Conservation (phyloP, 441 rosid species). For the Euphorbia celastroides region DNA sequence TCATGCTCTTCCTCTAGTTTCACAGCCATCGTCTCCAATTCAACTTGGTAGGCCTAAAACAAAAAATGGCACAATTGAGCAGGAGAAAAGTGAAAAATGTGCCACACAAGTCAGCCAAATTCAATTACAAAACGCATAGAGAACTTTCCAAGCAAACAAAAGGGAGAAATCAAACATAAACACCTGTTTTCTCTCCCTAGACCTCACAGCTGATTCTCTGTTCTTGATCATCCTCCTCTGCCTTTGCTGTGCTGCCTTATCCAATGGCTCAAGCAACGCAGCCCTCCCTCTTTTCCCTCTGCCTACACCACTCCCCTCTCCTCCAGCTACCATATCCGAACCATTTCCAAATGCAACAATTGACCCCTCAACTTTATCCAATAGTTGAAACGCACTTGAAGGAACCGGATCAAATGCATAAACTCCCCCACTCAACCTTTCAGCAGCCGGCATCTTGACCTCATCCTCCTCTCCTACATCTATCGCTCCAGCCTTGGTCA, state of each 20-base stretch:
- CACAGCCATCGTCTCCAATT: conserved; percentile 65
- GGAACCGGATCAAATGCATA: conserved; percentile 40
- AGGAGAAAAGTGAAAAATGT: neutral
- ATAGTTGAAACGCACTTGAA: conserved; percentile 32
- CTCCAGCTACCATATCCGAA: conserved; percentile 23
- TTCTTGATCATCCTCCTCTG: too few relatives aligned
- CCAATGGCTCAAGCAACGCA: conserved; percentile 54
- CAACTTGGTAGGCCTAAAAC: conserved; percentile 72
- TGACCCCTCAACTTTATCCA: conserved; percentile 45
- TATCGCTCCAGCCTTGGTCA: conserved; percentile 62
- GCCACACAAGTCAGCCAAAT: neutral
- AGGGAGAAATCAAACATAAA: neutral
- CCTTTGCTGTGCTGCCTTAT: conserved; percentile 81
- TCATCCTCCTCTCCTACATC: conserved; percentile 36
- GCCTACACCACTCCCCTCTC: conserved; percentile 30
- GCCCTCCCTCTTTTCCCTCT: conserved; percentile 66
- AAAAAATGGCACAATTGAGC: neutral
- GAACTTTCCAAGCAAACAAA: neutral
- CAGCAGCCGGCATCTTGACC: conserved; percentile 38
- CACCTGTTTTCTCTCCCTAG: conserved; percentile 91
- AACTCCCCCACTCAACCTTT: conserved; percentile 41
- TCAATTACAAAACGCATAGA: neutral
- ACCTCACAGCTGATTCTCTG: conserved; percentile 89
- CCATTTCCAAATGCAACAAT: conserved; percentile 48
- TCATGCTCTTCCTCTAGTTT: conserved; percentile 74